Evolutionary conservation across 345 rosid species (phyloP).

Genomic region (Sonneratia caseolaris): DNA sequence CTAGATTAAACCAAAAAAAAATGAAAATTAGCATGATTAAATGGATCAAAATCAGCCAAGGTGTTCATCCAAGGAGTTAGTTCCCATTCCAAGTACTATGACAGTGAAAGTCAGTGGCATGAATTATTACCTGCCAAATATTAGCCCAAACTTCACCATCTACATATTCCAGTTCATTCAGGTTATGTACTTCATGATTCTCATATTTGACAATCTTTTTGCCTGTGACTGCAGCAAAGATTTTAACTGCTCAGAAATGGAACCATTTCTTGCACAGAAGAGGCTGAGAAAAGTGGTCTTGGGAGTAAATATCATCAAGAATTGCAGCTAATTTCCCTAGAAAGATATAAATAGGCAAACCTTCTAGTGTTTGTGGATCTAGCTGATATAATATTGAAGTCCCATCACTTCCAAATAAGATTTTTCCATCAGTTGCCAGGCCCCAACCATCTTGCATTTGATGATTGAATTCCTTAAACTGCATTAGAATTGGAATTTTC

Average conservation of each 20-base stretch:
- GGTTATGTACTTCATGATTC: constrained; percentile 48
- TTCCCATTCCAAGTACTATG: background rate
- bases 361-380: constrained; percentile 62
- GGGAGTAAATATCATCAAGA: background rate
- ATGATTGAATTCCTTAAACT: constrained; percentile 62
- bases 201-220: constrained; percentile 44
- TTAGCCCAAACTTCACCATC: constrained; percentile 96
- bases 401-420: constrained; percentile 85
- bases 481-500: constrained; percentile 15
- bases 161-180: constrained; percentile 84
- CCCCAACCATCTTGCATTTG: constrained; percentile 98
- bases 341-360: constrained; percentile 15
- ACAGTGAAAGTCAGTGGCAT: background rate
- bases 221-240: constrained; percentile 39
- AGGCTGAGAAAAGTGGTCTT: background rate
- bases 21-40: background rate
- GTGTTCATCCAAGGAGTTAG: background rate
- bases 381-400: constrained; percentile 69
- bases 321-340: background rate
- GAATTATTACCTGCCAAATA: constrained; percentile 59
- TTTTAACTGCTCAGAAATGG: background rate
- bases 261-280: background rate
- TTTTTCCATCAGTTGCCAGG: constrained; percentile 78
- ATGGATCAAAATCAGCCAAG: background rate
- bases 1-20: background rate